Percentiles rank a stretch among this genome's conserved stretches.
These are phyloP conservation scores for Daldinia grandis DNA, from an alignment of 495 filamentous ascomycete species.

Conservation along the genomic window DNA sequence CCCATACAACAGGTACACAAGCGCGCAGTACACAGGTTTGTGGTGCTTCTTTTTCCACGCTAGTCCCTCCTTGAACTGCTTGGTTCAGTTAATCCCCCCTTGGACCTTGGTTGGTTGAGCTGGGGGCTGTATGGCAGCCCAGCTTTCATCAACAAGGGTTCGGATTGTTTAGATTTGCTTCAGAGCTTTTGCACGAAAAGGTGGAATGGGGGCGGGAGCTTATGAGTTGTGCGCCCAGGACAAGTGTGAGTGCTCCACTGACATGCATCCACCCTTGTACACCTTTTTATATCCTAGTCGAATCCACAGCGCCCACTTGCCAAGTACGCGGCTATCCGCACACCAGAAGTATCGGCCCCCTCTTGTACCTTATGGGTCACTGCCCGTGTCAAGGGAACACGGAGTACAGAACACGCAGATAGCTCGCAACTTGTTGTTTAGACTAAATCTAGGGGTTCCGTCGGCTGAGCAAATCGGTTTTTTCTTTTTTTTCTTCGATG, in stretches of 20 bases:
- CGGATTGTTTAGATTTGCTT: conserved; percentile 35
- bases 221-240: conserved; percentile 38
- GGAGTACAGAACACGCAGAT: conserved; percentile 26
- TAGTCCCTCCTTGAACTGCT: conserved; percentile 33
- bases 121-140: conserved; percentile 25
- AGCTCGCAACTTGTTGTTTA: background rate
- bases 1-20: conserved; percentile 38
- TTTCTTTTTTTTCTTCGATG: background rate
- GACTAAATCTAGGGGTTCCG: background rate
- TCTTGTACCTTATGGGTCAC: conserved; percentile 38
- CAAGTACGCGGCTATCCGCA: conserved; percentile 41
- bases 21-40: conserved; percentile 28
- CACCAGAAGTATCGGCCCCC: conserved; percentile 16
- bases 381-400: conserved; percentile 29
- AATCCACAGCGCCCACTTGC: conserved; percentile 38
- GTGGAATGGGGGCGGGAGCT: conserved; percentile 38
- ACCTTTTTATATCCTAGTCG: conserved; percentile 33
- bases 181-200: conserved; percentile 30
- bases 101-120: conserved; percentile 12
- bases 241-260: conserved; percentile 31
- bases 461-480: background rate
- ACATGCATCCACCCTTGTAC: conserved; percentile 19
- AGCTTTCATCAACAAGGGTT: conserved; percentile 38
- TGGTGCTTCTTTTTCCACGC: conserved; percentile 30
- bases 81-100: conserved; percentile 21